These are phyloP conservation scores for Albizia julibrissin DNA, from an alignment of 306 rosid genomes.

Conservation along the genomic window DNA sequence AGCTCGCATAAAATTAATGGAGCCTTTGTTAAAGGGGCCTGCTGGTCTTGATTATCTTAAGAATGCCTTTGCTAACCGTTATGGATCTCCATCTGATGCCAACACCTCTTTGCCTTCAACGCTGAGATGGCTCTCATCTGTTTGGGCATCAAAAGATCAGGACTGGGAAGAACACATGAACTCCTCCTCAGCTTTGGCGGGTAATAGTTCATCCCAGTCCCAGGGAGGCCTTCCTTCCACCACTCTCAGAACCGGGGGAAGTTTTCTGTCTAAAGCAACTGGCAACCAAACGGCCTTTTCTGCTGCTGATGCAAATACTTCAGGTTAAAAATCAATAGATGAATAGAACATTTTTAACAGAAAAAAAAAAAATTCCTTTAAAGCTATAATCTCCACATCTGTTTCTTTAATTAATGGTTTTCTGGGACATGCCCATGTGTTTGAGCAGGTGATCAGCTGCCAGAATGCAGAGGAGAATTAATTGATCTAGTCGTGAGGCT, in stretches of 20 bases:
- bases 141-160: conserved; percentile 62
- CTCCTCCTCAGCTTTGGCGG: conserved; percentile 41
- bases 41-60: conserved; percentile 88
- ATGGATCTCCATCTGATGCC: conserved; percentile 82
- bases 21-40: conserved; percentile 84
- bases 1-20: conserved; percentile 77
- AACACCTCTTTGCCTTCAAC: conserved; percentile 55
- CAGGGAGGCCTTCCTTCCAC: conserved; percentile 72
- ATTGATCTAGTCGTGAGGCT: conserved; percentile 79
- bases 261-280: conserved; percentile 46
- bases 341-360: not conserved
- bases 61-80: conserved; percentile 72
- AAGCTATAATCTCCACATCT: not conserved
- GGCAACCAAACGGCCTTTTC: conserved; percentile 34
- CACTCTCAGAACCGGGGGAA: conserved; percentile 81
- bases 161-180: conserved; percentile 79
- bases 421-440: not conserved
- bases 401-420: not conserved
- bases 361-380: not conserved
- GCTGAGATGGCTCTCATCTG: conserved; percentile 73
- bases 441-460: conserved; percentile 59
- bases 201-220: conserved; percentile 42
- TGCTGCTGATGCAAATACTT: conserved; percentile 36
- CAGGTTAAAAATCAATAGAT: conserved; percentile 40
- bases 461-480: conserved; percentile 76